A percentile compares a stretch with the other conserved stretches of the same genome.
These are phyloP conservation scores for Colletotrichum theobromicola DNA, from an alignment of 2,329 filamentous ascomycete genomes.

Conservation along the genomic window DNA sequence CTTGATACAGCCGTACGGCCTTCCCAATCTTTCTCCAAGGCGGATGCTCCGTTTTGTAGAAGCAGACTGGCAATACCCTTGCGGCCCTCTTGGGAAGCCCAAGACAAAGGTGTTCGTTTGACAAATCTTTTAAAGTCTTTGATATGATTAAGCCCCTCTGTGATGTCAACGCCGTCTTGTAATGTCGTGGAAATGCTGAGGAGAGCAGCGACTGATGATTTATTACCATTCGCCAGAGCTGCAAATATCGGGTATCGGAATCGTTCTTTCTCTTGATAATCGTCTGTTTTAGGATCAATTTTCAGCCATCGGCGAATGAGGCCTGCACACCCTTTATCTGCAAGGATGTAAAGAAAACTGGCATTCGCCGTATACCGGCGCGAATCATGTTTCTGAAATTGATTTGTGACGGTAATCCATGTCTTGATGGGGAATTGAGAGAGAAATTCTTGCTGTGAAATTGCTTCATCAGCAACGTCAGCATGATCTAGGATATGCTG, in stretches of 20 bases:
- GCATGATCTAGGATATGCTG: slow-evolving; percentile 45
- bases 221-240: slow-evolving; percentile 33
- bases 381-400: slow-evolving; percentile 29
- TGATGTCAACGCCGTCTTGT: slow-evolving; percentile 1
- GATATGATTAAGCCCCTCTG: not conserved
- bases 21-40: not conserved
- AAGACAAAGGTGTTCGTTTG: slow-evolving; percentile 25
- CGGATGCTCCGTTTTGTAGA: slow-evolving; percentile 5
- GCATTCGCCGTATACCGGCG: slow-evolving; percentile 28
- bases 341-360: slow-evolving; percentile 39
- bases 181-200: slow-evolving; percentile 12
- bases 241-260: slow-evolving; percentile 40
- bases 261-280: slow-evolving; percentile 30
- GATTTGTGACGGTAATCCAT: slow-evolving; percentile 36
- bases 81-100: slow-evolving; percentile 27
- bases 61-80: slow-evolving; percentile 23
- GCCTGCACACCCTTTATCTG: slow-evolving; percentile 27
- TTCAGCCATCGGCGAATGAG: slow-evolving; percentile 33
- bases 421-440: slow-evolving; percentile 25
- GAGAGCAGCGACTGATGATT: slow-evolving; percentile 29
- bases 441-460: slow-evolving; percentile 36
- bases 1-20: not conserved
- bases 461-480: slow-evolving; percentile 34
- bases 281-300: not conserved
- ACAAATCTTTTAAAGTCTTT: not conserved